phyloP scores from a whole-genome alignment of 78 protist species.

The Bodo saltans region DNA sequence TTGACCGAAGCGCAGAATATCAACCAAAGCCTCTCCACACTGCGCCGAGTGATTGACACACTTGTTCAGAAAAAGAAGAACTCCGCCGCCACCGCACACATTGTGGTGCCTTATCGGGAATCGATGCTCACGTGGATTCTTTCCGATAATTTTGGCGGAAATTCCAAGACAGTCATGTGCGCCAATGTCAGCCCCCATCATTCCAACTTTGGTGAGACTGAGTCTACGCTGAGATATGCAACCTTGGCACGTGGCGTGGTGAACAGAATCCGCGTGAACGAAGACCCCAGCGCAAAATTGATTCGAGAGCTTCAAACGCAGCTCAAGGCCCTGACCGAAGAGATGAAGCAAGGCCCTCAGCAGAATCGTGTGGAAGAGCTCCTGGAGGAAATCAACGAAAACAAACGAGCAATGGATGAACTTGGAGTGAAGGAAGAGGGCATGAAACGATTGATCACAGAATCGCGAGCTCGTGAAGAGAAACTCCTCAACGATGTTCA shows the following conservation, averaged over 20 bases:
- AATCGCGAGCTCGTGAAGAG: background rate
- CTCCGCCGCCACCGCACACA: background rate
- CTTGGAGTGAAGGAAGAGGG: constrained; percentile 16
- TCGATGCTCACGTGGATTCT: constrained; percentile 74
- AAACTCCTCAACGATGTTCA: constrained; percentile 18
- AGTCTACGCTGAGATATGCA: constrained; percentile 88
- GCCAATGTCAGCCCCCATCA: constrained; percentile 68
- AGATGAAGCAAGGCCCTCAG: background rate
- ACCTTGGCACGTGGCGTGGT: constrained; percentile 77
- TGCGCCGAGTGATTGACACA: constrained; percentile 56
- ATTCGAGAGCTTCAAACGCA: constrained; percentile 53
- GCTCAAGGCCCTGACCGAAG: constrained; percentile 27
- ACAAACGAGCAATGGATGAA: constrained; percentile 14
- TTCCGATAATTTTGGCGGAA: constrained; percentile 54
- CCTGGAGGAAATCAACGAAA: background rate
- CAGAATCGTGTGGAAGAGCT: background rate
- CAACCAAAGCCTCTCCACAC: constrained; percentile 55
- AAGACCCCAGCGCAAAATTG: constrained; percentile 52
- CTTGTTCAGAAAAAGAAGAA: constrained; percentile 3
- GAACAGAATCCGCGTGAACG: constrained; percentile 68
- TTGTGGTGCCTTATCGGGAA: constrained; percentile 85
- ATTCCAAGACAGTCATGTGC: constrained; percentile 63
- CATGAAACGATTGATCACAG: background rate
- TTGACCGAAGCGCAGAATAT: constrained; percentile 58
- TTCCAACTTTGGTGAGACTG: constrained; percentile 62